A percentile compares a stretch with the other conserved stretches of the same genome.
Conservation (phyloP, 2,329 filamentous ascomycete species). For the Dryadomyces sulphureus region DNA sequence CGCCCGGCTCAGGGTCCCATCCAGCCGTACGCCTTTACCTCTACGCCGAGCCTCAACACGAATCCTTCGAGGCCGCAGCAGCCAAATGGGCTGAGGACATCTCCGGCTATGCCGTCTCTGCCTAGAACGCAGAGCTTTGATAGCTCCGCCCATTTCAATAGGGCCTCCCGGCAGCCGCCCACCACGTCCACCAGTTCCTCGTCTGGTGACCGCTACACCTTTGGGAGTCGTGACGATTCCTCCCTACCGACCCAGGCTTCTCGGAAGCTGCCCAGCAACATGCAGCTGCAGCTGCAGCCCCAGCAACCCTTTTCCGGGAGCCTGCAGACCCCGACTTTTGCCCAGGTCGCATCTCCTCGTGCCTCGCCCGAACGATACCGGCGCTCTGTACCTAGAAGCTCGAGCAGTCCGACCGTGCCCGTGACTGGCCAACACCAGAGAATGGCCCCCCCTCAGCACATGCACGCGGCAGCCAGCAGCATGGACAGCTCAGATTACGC, state of each 20-base stretch:
- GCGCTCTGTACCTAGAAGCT: slow-evolving; percentile 28
- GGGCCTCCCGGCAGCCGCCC: slow-evolving; percentile 16
- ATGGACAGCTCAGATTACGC: slow-evolving; percentile 21
- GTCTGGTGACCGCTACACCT: slow-evolving; percentile 17
- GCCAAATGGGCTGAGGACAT: slow-evolving; percentile 13
- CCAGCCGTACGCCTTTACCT: slow-evolving; percentile 64
- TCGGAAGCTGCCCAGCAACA: slow-evolving; percentile 22
- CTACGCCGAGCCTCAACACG: slow-evolving; percentile 49
- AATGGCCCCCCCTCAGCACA: slow-evolving; percentile 32
- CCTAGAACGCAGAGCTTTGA: slow-evolving; percentile 25
- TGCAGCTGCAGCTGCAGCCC: slow-evolving; percentile 27
- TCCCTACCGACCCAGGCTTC: slow-evolving; percentile 24
- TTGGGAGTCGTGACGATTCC: slow-evolving; percentile 37
- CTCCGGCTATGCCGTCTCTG: slow-evolving; percentile 31
- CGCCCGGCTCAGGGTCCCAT: slow-evolving; percentile 44
- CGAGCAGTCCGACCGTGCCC: slow-evolving; percentile 25
- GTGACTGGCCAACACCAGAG: slow-evolving; percentile 6
- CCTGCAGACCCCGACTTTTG: no score
- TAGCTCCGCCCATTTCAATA: slow-evolving; percentile 1
- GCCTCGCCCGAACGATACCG: slow-evolving; percentile 73
- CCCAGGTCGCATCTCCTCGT: slow-evolving; percentile 45
- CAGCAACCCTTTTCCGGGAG: no score
- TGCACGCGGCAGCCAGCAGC: slow-evolving; percentile 28
- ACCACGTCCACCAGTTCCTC: slow-evolving; percentile 22
- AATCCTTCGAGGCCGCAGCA: slow-evolving; percentile 26